A percentile compares a stretch with the other conserved stretches of the same genome.
phyloP scores from a whole-genome alignment of 345 rosid species.

The Atalantia buxifolia region DNA sequence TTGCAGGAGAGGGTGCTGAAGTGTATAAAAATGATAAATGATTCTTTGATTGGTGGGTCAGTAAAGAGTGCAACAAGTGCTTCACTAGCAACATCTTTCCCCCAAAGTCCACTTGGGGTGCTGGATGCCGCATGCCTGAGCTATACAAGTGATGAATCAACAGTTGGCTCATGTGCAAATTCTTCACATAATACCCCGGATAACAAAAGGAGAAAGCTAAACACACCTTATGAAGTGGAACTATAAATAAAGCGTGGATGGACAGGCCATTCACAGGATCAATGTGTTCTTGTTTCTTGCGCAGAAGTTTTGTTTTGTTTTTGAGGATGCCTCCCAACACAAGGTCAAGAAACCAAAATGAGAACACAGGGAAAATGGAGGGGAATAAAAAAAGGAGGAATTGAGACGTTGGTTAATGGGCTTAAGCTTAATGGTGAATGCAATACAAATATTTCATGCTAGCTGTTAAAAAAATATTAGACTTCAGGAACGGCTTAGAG shows the following conservation, averaged over 20 bases:
- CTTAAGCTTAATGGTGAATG: constrained; percentile 14
- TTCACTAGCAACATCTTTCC: constrained; percentile 33
- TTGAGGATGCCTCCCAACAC: constrained; percentile 12
- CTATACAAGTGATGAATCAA: constrained; percentile 48
- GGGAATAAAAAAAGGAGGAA: background rate
- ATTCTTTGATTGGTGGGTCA: constrained; percentile 27
- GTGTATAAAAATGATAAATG: constrained; percentile 40
- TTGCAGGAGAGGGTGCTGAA: constrained; percentile 52
- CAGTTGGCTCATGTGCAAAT: constrained; percentile 41
- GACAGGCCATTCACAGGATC: constrained; percentile 6
- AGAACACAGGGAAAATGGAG: background rate
- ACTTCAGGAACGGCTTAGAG: constrained; percentile 43
- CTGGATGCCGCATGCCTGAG: constrained; percentile 73
- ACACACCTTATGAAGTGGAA: constrained; percentile 32
- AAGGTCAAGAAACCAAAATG: background rate
- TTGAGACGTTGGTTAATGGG: constrained; percentile 35
- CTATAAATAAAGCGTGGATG: background rate
- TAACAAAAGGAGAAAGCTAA: constrained; percentile 51
- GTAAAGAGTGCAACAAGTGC: constrained; percentile 16
- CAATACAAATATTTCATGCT: constrained; percentile 23
- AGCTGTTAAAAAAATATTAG: constrained; percentile 52
- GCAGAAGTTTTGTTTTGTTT: constrained; percentile 20
- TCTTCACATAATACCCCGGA: constrained; percentile 39
- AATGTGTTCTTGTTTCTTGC: constrained; percentile 15
- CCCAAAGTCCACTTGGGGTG: constrained; percentile 68